Evolutionary conservation across 495 filamentous ascomycete species (phyloP).

Genomic region (Daldinia loculata): DNA sequence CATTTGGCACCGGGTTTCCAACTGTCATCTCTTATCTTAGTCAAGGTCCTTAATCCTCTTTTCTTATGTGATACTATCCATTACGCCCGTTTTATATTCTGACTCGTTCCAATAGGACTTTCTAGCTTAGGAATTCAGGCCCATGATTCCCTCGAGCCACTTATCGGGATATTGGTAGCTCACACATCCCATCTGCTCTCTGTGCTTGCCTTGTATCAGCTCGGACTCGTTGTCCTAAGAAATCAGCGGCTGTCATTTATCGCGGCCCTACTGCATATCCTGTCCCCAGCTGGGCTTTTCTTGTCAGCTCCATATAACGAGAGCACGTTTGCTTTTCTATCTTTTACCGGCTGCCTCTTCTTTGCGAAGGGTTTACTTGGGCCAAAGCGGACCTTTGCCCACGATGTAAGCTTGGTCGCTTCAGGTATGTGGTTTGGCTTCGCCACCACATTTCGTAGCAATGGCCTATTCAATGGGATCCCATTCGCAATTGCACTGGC

Average conservation of each 20-base stretch:
- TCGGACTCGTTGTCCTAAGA: slow-evolving; percentile 58
- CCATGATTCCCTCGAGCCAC: slow-evolving; percentile 44
- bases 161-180: slow-evolving; percentile 70
- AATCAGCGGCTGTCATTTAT: slow-evolving; percentile 66
- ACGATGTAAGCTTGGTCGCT: slow-evolving; percentile 57
- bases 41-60: slow-evolving; percentile 44
- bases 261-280: slow-evolving; percentile 75
- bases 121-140: slow-evolving; percentile 22
- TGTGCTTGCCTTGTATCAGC: slow-evolving; percentile 72
- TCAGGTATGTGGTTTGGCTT: slow-evolving; percentile 75
- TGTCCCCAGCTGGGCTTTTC: slow-evolving; percentile 89
- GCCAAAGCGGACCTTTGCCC: slow-evolving; percentile 33
- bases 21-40: slow-evolving; percentile 54
- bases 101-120: slow-evolving; percentile 24
- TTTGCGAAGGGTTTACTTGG: slow-evolving; percentile 66
- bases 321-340: slow-evolving; percentile 78
- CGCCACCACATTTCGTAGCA: slow-evolving; percentile 81
- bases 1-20: slow-evolving; percentile 79
- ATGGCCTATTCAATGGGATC: slow-evolving; percentile 85
- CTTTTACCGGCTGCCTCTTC: slow-evolving; percentile 74
- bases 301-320: slow-evolving; percentile 89
- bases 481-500: slow-evolving; percentile 55
- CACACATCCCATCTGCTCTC: slow-evolving; percentile 79
- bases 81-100: background rate
- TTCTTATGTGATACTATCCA: slow-evolving; percentile 3